Evolutionary conservation across 345 rosid genomes (phyloP), one percentile per base, ranked within the genome.

Genomic region (Ailanthus altissimus): DNA sequence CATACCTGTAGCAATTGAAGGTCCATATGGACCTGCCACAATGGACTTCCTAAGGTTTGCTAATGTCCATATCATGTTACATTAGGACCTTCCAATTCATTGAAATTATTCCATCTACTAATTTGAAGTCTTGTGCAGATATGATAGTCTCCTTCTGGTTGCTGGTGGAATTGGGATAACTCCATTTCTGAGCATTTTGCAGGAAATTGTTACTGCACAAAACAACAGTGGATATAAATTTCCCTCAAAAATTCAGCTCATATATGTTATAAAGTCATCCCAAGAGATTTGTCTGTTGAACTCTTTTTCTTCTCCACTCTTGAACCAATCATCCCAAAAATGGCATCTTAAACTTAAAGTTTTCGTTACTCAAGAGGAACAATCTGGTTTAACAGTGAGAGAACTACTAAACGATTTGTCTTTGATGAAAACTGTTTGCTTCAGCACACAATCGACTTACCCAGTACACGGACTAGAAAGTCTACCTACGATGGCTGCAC

Each of bases 81-180:
- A 51, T 51, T 16, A 62, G 6, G 11, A 32, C 45, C 42, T 38
- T n/a, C 14, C 60, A 47, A 46, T 68, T 25, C 25, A 16, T 62
- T 6, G 12, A 5, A 67, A 47, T 26, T 51, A 25, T 65, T 74
- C 25, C n/a, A 38, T n/a, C 61, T 50, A 36, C 26, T 58, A 2
- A 58, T n/a, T 25, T 66, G 18, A 73, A 67, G 1, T 69, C 4
- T 38, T 73, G 43, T 81, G 87, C 90, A 94, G 98, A 82, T 88
- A 90, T 75, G 94, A 90, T 64, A 84, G 88, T 79, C 81, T 94
- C 32, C 87, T 94, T 38, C 81, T 92, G 77, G 85, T 92, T 7
- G 97, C 96, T 0, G 97, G 98, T 18, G 97, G 97, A 76, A 88
- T 88, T 53, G 97, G 98, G 72, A 90, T 94, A 69, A 91, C 97